Evolutionary conservation across 805 yeast genomes (phyloP), one percentile per base, ranked within the genome.

Genomic region (Yueomyces sp.): DNA sequence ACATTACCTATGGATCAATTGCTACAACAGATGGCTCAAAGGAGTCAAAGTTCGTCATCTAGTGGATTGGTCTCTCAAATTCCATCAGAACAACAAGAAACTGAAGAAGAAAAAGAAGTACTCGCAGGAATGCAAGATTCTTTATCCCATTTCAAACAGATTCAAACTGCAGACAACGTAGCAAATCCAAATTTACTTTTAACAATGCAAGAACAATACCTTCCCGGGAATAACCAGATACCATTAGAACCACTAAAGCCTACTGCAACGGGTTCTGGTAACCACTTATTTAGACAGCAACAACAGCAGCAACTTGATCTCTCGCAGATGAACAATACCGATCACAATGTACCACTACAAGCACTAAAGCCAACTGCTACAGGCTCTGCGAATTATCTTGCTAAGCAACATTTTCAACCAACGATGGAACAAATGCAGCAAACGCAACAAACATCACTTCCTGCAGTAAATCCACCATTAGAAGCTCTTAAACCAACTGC

Each of bases 1-100:
- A 70, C 82, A 2, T 62, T 83, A 26, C 88, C 92, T 5, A 84
- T 84, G 94, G 85, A 80, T 53, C 85, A 83, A 55, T 59, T 84
- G 30, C 52, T 84, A 39, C 65, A 66, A 43, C 69, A 67, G 44
- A 59, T 77, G 51, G 64, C 67, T 19, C 51, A 60, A 38, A 45
- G 54, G 31, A 52, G 52, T 36, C 42, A 50, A 39, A 40, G 45
- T 5, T 55, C 53, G 32, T 45, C 51, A 8, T 55, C 59, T 3
- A n/a, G 6, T 7, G 37, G 37, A 9, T 42, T 60, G 30, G 58
- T 60, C n/a, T 54, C 63, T 4, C 46, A 47, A n/a, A 47, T 59
- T 33, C 64, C 64, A 3, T 53, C 46, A 19, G 60, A 59, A 39
- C 60, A 60, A 39, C 62, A 57, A 38, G 61, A 62, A 40, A 74